Conservation (phyloP, 805 yeast species). For the Ogataea methylovora region DNA sequence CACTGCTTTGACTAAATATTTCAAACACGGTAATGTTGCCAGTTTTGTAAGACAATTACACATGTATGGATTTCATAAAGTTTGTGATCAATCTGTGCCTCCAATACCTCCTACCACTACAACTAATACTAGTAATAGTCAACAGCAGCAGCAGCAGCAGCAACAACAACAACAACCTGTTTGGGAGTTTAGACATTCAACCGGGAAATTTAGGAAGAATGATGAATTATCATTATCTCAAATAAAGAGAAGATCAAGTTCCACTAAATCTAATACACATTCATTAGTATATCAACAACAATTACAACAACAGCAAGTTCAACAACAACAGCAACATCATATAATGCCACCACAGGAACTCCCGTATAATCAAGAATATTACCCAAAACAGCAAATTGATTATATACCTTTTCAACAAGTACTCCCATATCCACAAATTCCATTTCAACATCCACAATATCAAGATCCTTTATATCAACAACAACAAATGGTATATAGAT, state of each 20-base stretch:
- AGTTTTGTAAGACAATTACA: slow-evolving; percentile 90
- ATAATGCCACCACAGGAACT: slow-evolving; percentile 2
- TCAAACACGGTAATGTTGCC: slow-evolving; percentile 91
- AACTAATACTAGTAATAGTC: slow-evolving; percentile 13
- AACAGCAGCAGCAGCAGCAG: slow-evolving; percentile 9
- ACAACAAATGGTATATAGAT: neutral
- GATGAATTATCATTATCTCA: slow-evolving; percentile 36
- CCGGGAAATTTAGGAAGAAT: slow-evolving; percentile 41
- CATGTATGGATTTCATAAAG: slow-evolving; percentile 95
- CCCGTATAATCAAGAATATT: slow-evolving; percentile 4
- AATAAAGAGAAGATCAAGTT: slow-evolving; percentile 41
- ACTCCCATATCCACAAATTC: slow-evolving; percentile 3
- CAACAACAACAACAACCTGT: slow-evolving; percentile 23
- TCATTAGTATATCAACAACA: neutral
- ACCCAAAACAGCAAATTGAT: slow-evolving; percentile 2
- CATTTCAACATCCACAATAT: slow-evolving; percentile 4
- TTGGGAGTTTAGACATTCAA: slow-evolving; percentile 51
- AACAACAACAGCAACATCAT: slow-evolving; percentile 2
- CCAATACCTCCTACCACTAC: slow-evolving; percentile 7
- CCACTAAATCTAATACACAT: slow-evolving; percentile 16
- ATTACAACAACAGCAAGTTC: slow-evolving; percentile 3
- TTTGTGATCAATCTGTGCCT: slow-evolving; percentile 33
- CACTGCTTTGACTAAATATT: slow-evolving; percentile 56
- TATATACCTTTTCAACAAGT: slow-evolving; percentile 2
- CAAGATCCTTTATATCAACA: slow-evolving; percentile 8